A percentile compares a stretch with the other conserved stretches of the same genome.
phyloP scores from a whole-genome alignment of 1,284 basidiomycete genomes.

The Moniliella sp. region DNA sequence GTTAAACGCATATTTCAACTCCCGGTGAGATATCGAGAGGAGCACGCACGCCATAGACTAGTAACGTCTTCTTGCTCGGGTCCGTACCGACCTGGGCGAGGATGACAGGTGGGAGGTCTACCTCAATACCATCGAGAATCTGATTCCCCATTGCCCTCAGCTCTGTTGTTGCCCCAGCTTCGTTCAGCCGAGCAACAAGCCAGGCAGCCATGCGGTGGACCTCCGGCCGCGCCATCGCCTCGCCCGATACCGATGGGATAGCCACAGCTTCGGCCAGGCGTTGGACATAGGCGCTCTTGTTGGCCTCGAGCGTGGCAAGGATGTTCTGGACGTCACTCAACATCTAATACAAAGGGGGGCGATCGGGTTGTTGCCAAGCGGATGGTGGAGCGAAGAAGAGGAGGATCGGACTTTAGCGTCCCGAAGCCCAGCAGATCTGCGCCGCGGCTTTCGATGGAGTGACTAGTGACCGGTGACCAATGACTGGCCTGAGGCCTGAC shows the following conservation, averaged over 20 bases:
- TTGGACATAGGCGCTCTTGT: slow-evolving; percentile 20
- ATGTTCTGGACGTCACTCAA: too few relatives aligned
- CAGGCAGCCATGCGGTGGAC: slow-evolving; percentile 30
- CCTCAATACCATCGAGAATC: slow-evolving; percentile 53
- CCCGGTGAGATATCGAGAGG: too few relatives aligned
- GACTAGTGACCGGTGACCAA: too few relatives aligned
- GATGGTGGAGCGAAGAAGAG: too few relatives aligned
- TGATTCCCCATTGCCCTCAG: slow-evolving; percentile 46
- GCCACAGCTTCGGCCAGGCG: slow-evolving; percentile 25
- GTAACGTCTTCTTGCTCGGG: slow-evolving; percentile 63
- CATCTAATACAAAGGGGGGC: too few relatives aligned
- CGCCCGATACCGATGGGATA: slow-evolving; percentile 30
- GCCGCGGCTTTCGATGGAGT: too few relatives aligned
- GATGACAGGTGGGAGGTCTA: slow-evolving; percentile 63
- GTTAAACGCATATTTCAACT: too few relatives aligned
- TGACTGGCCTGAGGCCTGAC: too few relatives aligned
- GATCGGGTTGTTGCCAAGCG: too few relatives aligned
- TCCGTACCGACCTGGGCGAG: slow-evolving; percentile 55
- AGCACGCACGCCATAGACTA: slow-evolving; percentile 72
- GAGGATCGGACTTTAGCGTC: too few relatives aligned
- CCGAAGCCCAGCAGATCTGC: too few relatives aligned
- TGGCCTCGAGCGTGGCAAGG: slow-evolving; percentile 22
- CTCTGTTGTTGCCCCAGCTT: slow-evolving; percentile 19
- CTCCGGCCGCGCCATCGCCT: slow-evolving; percentile 26
- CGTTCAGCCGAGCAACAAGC: slow-evolving; percentile 20